Base-by-base conservation (phyloP, 2,329 filamentous ascomycete species). In the Xenoacremonium recifei region DNA sequence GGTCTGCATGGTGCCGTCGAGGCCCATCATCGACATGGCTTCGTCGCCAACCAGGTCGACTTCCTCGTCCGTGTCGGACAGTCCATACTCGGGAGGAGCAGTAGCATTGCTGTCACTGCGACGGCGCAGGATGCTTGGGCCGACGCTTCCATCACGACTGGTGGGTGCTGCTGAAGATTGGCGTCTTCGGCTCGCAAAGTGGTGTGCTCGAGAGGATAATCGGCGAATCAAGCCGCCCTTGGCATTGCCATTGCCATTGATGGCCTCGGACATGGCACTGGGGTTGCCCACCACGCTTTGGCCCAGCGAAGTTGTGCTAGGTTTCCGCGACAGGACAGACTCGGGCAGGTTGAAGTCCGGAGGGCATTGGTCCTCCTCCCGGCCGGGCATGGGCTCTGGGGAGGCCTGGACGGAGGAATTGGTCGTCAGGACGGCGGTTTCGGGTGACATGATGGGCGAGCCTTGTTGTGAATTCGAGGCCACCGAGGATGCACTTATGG, bases 71-170 rank as follows among this genome's bases (percentile, higher is more conserved):
- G 74, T 64, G 19, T 83, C 81, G 23, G 78, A 55, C 15, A 65
- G 46, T 21, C 56, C 57, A 21, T 64, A 70, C 42, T 75, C 75
- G 25, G 76, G 69, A 9, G 81, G 79, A 6, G 76, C 74, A 6
- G 85, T 85, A 51, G 81, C 87, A 65, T 87, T 93, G 70, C 91
- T 96, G 64, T 95, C 90, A 64, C 91, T 96, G 51, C 91, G 83
- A 44, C 89, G 79, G 48, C 92, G 83, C 65, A 95, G 81, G 39
- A 96, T 87, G 42, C 90, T 86, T 2, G 93, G 93, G 1, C 93
- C 93, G 19, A 90, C 85, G 61, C 91, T 96, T 48, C 87, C 84
- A 60, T 96, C 90, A 31, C 91, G 83, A 61, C 85, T 89, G 47
- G 84, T 82, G 16, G 86, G 80, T 33, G 86, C 79, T 1, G 84